Evolutionary conservation across 352 stramenopile species (phyloP).

Genomic region (Pythium phragmitis): DNA sequence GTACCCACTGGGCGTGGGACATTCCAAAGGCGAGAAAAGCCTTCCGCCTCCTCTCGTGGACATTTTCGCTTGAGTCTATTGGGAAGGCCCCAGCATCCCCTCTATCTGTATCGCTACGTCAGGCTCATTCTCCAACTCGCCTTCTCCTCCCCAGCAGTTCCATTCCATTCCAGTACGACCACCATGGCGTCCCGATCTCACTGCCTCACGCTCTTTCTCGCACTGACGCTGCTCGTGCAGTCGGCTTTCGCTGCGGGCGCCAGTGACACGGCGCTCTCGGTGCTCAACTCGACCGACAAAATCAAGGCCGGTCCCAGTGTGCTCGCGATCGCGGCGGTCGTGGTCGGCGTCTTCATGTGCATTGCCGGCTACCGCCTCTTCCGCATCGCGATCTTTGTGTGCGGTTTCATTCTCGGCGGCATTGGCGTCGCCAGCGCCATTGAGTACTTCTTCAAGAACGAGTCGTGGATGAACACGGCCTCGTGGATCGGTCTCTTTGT

Average conservation of each 20-base stretch:
- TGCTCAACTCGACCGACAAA: conserved; percentile 40
- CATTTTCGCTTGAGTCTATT: background rate
- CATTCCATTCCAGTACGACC: background rate
- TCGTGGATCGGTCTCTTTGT: conserved; percentile 57
- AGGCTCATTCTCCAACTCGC: conserved; percentile 3
- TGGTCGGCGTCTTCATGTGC: conserved; percentile 40
- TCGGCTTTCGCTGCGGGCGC: conserved; percentile 15
- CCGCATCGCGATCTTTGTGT: conserved; percentile 42
- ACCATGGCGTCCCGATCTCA: background rate
- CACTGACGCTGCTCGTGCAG: conserved; percentile 9
- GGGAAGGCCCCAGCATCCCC: background rate
- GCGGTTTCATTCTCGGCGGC: conserved; percentile 42
- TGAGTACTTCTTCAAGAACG: conserved; percentile 32
- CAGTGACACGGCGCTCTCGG: conserved; percentile 33
- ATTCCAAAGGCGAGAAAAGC: background rate
- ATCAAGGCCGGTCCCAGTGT: conserved; percentile 42
- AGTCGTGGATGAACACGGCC: conserved; percentile 35
- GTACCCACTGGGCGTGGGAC: conserved; percentile 2
- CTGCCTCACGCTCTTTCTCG: conserved; percentile 5
- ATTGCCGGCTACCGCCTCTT: conserved; percentile 66
- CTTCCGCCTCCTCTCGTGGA: background rate
- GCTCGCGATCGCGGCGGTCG: conserved; percentile 40
- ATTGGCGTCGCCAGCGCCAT: conserved; percentile 34
- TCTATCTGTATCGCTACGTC: too few species aligned
- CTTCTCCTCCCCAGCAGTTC: background rate